Percentiles rank a stretch among this genome's conserved stretches.
Evolutionary conservation across 192 early-diverging fungal species (phyloP).

Genomic region (Rhizophlyctis rosea): DNA sequence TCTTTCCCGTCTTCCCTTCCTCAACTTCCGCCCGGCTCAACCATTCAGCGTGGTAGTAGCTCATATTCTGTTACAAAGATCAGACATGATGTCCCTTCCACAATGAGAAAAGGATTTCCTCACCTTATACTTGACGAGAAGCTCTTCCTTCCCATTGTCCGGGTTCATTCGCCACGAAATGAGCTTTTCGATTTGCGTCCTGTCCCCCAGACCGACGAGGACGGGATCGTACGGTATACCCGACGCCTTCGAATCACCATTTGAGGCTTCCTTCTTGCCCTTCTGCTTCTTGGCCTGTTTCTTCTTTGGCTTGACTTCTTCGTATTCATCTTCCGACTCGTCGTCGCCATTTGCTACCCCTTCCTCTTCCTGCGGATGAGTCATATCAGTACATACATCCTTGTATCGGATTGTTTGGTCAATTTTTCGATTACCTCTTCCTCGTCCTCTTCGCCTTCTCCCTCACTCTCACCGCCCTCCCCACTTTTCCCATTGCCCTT

Average conservation of each 20-base stretch:
- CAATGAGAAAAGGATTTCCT: neutral
- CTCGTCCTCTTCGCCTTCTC: too few relatives aligned
- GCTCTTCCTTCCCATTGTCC: conserved; percentile 50
- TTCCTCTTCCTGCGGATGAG: too few relatives aligned
- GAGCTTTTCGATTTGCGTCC: conserved; percentile 43
- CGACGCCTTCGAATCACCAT: neutral
- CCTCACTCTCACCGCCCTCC: too few relatives aligned
- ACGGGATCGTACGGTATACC: conserved; percentile 39
- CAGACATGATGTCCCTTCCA: too few relatives aligned
- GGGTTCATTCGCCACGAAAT: conserved; percentile 30
- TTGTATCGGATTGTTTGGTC: neutral
- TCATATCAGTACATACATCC: neutral
- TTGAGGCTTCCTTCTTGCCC: conserved; percentile 4
- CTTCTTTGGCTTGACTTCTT: conserved; percentile 16
- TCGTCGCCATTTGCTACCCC: too few relatives aligned
- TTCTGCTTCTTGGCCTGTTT: conserved; percentile 11
- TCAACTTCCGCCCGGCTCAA: conserved; percentile 48
- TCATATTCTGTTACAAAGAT: conserved; percentile 50
- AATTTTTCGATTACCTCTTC: too few relatives aligned
- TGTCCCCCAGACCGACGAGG: conserved; percentile 46
- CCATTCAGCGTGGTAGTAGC: conserved; percentile 75
- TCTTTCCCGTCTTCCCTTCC: conserved; percentile 58
- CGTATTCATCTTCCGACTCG: too few relatives aligned
- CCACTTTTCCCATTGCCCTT: too few relatives aligned
- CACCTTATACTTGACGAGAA: conserved; percentile 82